Evolutionary conservation across 306 rosid species (phyloP), one percentile per base, ranked within the genome.

Genomic region (Vigna nakashimae): DNA sequence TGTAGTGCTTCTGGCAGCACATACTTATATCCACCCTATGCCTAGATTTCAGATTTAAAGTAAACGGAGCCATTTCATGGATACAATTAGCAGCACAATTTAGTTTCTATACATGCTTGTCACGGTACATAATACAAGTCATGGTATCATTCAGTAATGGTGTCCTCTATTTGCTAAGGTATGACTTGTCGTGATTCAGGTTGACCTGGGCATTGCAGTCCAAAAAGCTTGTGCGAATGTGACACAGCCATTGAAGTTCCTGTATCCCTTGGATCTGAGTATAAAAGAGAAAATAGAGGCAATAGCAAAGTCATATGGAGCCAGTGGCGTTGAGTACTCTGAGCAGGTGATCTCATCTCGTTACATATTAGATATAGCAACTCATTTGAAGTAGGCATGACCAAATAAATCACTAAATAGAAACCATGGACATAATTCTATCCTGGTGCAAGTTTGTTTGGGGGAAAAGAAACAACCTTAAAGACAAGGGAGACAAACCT

Each of bases 241-340:
- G 46, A 40, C 90, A 42, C 91, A 86, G 51, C 90, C 89, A 16
- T 81, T 95, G 88, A 91, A 91, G 80, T 95, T 92, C 85, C 79
- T 95, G 51, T 95, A 95, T 87, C 89, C 97, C 32, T 66, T 95
- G 82, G 98, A 91, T 34, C 26, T 67, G 55, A 53, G 93, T 78
- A 92, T 95, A 64, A 95, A 95, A 84, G 93, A 87, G 75, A 95
- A 95, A 80, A 92, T 95, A 83, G 98, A 88, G 82, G 98, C 93
- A 60, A 95, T 95, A 78, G 98, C 98, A 77, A 88, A 81, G 76
- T 95, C 98, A 71, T 95, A 95, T 71, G 98, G 98, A 17, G 98
- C 98, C 65, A 85, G 91, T 28, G 86, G 91, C 3, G 98, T 92
- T 75, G 92, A 88, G 77, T 95, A 84, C 90, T 92, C 98, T 0